These are phyloP conservation scores for Testicularia cyperi DNA, from an alignment of 1,284 basidiomycete genomes.

Conservation along the genomic window DNA sequence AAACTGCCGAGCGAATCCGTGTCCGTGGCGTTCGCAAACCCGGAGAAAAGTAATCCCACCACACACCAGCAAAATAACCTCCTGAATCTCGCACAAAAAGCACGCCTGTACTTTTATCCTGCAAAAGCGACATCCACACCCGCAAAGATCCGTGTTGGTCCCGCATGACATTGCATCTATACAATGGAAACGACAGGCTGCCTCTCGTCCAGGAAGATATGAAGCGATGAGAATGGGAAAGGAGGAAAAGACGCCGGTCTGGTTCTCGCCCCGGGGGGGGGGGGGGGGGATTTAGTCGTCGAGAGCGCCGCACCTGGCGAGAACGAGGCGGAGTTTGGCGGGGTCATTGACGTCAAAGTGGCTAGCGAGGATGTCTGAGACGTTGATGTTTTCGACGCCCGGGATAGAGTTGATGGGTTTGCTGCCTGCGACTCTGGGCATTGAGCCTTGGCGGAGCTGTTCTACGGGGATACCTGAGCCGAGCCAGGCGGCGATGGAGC, in stretches of 20 bases:
- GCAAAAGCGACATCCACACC: no score
- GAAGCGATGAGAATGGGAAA: no score
- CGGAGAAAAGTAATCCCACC: slow-evolving; percentile 42
- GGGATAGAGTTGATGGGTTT: slow-evolving; percentile 33
- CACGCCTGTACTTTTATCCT: no score
- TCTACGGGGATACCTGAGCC: slow-evolving; percentile 54
- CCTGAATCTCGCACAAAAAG: no score
- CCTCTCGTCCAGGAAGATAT: no score
- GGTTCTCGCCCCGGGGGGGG: no score
- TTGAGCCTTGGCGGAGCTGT: slow-evolving; percentile 61
- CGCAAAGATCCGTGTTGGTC: no score
- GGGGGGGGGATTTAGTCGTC: slow-evolving; percentile 10
- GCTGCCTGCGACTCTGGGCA: slow-evolving; percentile 40
- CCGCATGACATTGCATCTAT: no score
- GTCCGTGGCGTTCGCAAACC: slow-evolving; percentile 48
- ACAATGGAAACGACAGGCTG: no score
- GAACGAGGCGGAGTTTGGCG: slow-evolving; percentile 14
- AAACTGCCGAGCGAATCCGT: slow-evolving; percentile 65
- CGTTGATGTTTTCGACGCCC: slow-evolving; percentile 50
- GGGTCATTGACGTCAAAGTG: slow-evolving; percentile 46
- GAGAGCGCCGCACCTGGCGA: slow-evolving; percentile 29
- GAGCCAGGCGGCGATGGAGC: slow-evolving; percentile 64
- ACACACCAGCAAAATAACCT: no score
- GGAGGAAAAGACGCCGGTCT: no score
- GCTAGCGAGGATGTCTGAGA: slow-evolving; percentile 40